Conservation (phyloP, 179 eudicot genomes). For the Gypsophila paniculata region DNA sequence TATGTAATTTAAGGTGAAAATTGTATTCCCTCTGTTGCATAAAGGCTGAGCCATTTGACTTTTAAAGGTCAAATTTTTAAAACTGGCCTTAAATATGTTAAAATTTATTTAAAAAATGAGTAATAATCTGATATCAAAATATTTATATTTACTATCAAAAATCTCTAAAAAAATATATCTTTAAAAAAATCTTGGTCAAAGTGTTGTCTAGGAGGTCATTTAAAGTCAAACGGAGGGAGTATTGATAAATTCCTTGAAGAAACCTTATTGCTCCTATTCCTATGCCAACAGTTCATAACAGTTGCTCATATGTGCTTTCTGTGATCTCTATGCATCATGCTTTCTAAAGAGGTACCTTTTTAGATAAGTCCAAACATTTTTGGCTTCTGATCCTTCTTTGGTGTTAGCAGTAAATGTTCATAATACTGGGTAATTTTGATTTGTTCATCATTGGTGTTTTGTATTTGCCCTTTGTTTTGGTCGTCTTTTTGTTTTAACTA, state of each 20-base stretch:
- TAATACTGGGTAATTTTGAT: background rate
- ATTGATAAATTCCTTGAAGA: background rate
- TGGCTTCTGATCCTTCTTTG: background rate
- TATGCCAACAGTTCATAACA: background rate
- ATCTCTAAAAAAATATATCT: too few species aligned
- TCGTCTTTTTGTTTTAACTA: constrained; percentile 11
- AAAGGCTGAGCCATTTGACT: too few species aligned
- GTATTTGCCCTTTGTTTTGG: background rate
- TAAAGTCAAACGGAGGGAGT: background rate
- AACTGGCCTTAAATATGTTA: too few species aligned
- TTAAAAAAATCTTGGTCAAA: too few species aligned
- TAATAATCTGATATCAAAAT: too few species aligned
- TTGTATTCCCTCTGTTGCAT: background rate
- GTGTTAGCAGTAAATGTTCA: background rate
- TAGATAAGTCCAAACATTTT: background rate
- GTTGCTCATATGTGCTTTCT: background rate
- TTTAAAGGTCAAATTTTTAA: too few species aligned
- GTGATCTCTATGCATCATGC: background rate
- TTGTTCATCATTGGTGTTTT: constrained; percentile 7
- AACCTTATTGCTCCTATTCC: background rate
- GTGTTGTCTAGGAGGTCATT: too few species aligned
- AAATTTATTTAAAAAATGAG: too few species aligned
- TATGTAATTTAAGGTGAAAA: background rate
- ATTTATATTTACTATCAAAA: too few species aligned
- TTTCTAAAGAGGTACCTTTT: background rate